Evolutionary conservation across 768 basidiomycete genomes (phyloP).

Genomic region (Saitozyma sp.): DNA sequence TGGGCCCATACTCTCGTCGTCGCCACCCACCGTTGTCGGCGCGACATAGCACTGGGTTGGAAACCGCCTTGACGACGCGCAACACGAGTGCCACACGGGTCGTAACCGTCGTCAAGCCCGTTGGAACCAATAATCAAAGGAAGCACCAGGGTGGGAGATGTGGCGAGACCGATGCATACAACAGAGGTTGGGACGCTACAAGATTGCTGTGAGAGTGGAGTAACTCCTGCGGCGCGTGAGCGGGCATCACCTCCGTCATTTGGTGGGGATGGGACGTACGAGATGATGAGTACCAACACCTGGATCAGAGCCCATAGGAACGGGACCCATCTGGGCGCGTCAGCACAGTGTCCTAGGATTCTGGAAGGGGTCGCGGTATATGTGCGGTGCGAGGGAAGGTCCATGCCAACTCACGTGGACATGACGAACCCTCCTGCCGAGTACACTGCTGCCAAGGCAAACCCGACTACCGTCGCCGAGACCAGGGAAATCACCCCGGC

Average conservation of each 20-base stretch:
- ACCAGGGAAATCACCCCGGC: conserved; percentile 29
- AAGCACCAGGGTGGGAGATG: not conserved
- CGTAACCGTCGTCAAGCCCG: too few relatives aligned
- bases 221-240: conserved; percentile 27
- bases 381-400: too few relatives aligned
- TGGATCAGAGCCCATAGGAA: conserved; percentile 45
- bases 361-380: too few relatives aligned
- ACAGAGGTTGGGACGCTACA: conserved; percentile 17
- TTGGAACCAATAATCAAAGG: too few relatives aligned
- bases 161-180: not conserved
- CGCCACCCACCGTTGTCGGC: not conserved
- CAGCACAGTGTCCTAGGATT: not conserved
- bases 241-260: conserved; percentile 1
- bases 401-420: conserved; percentile 38
- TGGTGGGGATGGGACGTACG: conserved; percentile 24
- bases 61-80: not conserved
- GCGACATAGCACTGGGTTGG: not conserved
- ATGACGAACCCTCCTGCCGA: conserved; percentile 45
- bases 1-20: not conserved
- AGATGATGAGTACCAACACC: conserved; percentile 40
- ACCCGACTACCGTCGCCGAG: conserved; percentile 40
- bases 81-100: too few relatives aligned
- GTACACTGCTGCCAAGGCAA: conserved; percentile 46
- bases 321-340: conserved; percentile 38
- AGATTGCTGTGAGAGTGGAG: conserved; percentile 40